A percentile compares a stretch with the other conserved stretches of the same genome.
Conservation (phyloP, 2,329 filamentous ascomycete genomes). For the Cercospora sp. region DNA sequence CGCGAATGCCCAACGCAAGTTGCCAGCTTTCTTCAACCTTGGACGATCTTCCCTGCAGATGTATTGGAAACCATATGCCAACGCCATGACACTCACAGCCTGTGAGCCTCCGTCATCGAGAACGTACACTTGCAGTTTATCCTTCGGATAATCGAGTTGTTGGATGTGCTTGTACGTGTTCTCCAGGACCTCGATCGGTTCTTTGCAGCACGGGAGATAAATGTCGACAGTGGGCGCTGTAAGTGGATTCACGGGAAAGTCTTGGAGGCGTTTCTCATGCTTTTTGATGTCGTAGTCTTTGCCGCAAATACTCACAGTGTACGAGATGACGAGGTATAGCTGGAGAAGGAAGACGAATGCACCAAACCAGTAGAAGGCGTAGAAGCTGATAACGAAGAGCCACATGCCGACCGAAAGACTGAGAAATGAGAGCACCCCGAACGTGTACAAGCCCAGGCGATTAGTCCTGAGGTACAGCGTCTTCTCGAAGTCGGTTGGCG, state of each 20-base stretch:
- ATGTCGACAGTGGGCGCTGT: slow-evolving; percentile 46
- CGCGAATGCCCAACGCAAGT: slow-evolving; percentile 47
- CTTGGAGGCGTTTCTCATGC: slow-evolving; percentile 39
- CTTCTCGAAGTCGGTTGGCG: slow-evolving; percentile 46
- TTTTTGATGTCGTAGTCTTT: slow-evolving; percentile 43
- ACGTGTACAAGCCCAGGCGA: slow-evolving; percentile 44
- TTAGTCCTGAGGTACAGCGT: slow-evolving; percentile 45
- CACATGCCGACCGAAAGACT: slow-evolving; percentile 48
- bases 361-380: slow-evolving; percentile 39
- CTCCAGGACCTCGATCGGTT: slow-evolving; percentile 45
- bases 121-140: slow-evolving; percentile 44
- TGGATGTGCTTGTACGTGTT: slow-evolving; percentile 43
- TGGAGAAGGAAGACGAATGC: slow-evolving; percentile 44
- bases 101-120: slow-evolving; percentile 45
- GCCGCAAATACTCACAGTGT: slow-evolving; percentile 45
- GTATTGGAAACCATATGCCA: slow-evolving; percentile 44
- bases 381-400: slow-evolving; percentile 44
- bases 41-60: slow-evolving; percentile 47
- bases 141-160: slow-evolving; percentile 42
- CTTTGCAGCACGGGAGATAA: slow-evolving; percentile 47
- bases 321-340: slow-evolving; percentile 47
- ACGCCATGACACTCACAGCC: slow-evolving; percentile 39
- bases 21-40: slow-evolving; percentile 47
- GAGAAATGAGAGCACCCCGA: slow-evolving; percentile 46
- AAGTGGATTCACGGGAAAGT: slow-evolving; percentile 39